Percentiles rank a stretch among this genome's conserved stretches.
Conservation (phyloP, 2,329 filamentous ascomycete genomes). For the Botrytis hyacinthi region DNA sequence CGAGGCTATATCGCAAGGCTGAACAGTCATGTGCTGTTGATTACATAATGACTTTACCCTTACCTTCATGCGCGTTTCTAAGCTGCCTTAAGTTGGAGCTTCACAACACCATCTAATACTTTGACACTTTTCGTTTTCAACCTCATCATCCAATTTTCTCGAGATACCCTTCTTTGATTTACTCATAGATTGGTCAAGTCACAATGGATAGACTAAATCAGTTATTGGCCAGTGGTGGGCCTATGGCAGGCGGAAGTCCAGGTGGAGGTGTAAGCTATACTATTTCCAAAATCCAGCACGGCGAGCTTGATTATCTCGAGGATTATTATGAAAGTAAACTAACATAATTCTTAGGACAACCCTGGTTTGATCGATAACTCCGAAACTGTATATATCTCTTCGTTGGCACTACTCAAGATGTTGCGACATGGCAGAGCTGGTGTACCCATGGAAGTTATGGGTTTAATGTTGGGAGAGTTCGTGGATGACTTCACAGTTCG, state of each 20-base stretch:
- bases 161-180: conserved; percentile 9
- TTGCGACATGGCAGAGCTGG: conserved; percentile 93
- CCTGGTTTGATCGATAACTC: conserved; percentile 95
- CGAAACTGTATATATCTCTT: conserved; percentile 99
- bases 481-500: conserved; percentile 98
- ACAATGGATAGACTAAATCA: conserved; percentile 88
- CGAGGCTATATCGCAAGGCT: conserved; percentile 18
- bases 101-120: conserved; percentile 19
- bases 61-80: conserved; percentile 21
- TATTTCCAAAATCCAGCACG: conserved; percentile 4
- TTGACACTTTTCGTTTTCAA: conserved; percentile 14
- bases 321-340: conserved; percentile 23
- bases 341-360: conserved; percentile 64
- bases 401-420: conserved; percentile 96
- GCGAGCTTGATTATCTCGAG: conserved; percentile 16
- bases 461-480: conserved; percentile 97
- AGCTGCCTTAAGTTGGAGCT: conserved; percentile 27
- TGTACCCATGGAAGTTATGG: conserved; percentile 99
- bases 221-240: conserved; percentile 75
- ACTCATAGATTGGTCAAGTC: conserved; percentile 17
- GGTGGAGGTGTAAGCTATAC: conserved; percentile 56
- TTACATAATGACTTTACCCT: conserved; percentile 12
- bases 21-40: conserved; percentile 7
- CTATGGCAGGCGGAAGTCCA: conserved; percentile 59
- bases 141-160: background rate